A percentile compares a stretch with the other conserved stretches of the same genome.
Evolutionary conservation across 805 yeast species (phyloP).

Genomic region (Candida morakotiae): DNA sequence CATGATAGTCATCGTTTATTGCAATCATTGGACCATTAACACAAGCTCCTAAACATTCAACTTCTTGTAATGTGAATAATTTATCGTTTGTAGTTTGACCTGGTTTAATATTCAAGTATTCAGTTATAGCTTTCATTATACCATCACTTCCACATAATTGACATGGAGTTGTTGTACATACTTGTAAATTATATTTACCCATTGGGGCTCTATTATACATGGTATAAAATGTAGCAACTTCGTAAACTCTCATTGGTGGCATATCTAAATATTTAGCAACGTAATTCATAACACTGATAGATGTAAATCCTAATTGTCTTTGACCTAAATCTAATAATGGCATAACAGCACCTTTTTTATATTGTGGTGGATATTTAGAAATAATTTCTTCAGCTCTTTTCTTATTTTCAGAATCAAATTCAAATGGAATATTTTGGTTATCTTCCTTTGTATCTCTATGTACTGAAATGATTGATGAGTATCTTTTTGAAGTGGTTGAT

Average conservation of each 20-base stretch:
- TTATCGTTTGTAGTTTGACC: conserved; percentile 77
- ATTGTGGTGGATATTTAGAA: conserved; percentile 79
- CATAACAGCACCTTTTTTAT: conserved; percentile 86
- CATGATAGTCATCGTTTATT: conserved; percentile 76
- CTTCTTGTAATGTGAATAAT: conserved; percentile 78
- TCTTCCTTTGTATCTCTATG: conserved; percentile 72
- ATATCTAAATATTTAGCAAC: conserved; percentile 80
- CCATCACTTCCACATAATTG: conserved; percentile 79
- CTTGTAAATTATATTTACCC: conserved; percentile 80
- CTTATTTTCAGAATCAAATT: conserved; percentile 62
- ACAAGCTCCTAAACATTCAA: conserved; percentile 90
- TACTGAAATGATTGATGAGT: conserved; percentile 46
- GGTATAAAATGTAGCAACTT: conserved; percentile 88
- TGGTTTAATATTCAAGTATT: conserved; percentile 59
- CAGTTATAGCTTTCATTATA: conserved; percentile 66
- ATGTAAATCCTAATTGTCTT: conserved; percentile 82
- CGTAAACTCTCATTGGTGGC: conserved; percentile 94
- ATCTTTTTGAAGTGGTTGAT: conserved; percentile 19
- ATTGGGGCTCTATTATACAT: conserved; percentile 85
- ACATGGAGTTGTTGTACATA: conserved; percentile 89
- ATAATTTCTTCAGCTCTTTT: conserved; percentile 69
- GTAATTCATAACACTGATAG: conserved; percentile 84
- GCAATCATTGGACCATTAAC: conserved; percentile 89
- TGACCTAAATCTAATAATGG: conserved; percentile 84
- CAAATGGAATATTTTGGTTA: conserved; percentile 66